Evolutionary conservation across 2,329 filamentous ascomycete species (phyloP).

Genomic region (Alternaria tenuissima): DNA sequence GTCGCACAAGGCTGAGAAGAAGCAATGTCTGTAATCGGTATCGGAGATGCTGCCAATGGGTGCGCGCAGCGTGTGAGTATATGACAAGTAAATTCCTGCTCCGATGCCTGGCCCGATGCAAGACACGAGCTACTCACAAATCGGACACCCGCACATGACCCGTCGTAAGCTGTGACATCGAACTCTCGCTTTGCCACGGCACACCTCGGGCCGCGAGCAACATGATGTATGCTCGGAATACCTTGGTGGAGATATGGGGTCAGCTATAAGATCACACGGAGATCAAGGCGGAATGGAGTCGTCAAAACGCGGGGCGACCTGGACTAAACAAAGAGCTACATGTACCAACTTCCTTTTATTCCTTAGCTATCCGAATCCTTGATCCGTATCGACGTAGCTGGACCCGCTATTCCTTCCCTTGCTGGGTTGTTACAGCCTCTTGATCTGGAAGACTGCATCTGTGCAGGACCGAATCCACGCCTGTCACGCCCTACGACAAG

Average conservation of each 20-base stretch:
- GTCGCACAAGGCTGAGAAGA: conserved; percentile 3
- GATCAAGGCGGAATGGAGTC: conserved; percentile 3
- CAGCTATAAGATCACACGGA: conserved; percentile 18
- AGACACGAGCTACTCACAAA: conserved; percentile 23
- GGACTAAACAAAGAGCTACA: conserved; percentile 17
- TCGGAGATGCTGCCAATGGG: conserved; percentile 1
- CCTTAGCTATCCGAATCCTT: conserved; percentile 4
- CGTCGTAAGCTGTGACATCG: conserved; percentile 24
- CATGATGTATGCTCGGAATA: conserved; percentile 10
- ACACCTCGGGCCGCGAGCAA: conserved; percentile 37
- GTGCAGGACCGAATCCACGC: conserved; percentile 4
- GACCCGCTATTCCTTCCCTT: conserved; percentile 12
- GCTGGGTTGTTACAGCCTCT: conserved; percentile 9
- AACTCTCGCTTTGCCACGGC: conserved; percentile 43
- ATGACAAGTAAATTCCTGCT: conserved; percentile 4
- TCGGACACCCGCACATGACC: conserved; percentile 36
- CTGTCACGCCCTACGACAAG: conserved; percentile 18
- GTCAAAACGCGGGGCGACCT: conserved; percentile 21
- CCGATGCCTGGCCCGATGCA: conserved; percentile 30
- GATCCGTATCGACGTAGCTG: conserved; percentile 2
- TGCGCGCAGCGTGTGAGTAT: neutral
- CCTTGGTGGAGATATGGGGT: conserved; percentile 11
- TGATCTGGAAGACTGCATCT: conserved; percentile 2
- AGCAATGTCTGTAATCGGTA: conserved; percentile 3
- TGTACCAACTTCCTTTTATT: conserved; percentile 8